Percentiles rank a stretch among this genome's conserved stretches.
phyloP scores from a whole-genome alignment of 2,329 filamentous ascomycete genomes.

The Eutypella sp. region DNA sequence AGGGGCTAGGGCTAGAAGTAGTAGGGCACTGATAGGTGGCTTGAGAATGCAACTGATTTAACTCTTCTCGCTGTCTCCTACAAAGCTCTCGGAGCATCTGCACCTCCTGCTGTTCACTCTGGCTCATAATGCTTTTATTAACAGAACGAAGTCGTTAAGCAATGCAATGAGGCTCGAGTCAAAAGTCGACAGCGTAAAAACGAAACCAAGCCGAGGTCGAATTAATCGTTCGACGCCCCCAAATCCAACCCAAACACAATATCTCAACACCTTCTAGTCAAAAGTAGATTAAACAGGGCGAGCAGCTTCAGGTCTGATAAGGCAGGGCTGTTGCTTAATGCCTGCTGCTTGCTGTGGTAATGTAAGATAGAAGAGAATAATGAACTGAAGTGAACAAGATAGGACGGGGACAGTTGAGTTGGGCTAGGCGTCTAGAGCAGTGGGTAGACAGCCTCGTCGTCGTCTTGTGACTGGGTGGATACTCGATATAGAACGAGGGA shows the following conservation, averaged over 20 bases:
- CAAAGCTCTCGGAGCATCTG: slow-evolving; percentile 23
- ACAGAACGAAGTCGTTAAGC: slow-evolving; percentile 7
- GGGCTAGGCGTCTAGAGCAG: too few species aligned
- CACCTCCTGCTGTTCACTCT: slow-evolving; percentile 17
- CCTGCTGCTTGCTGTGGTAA: too few species aligned
- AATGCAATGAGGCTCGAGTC: slow-evolving; percentile 9
- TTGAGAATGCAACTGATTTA: slow-evolving; percentile 20
- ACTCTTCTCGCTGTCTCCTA: slow-evolving; percentile 16
- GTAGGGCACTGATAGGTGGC: slow-evolving; percentile 17
- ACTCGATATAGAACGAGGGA: neutral
- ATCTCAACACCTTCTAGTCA: neutral
- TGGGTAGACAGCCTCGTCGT: slow-evolving; percentile 12
- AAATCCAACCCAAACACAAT: neutral
- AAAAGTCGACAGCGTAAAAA: slow-evolving; percentile 10
- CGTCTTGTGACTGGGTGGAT: slow-evolving; percentile 6
- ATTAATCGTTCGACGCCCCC: too few species aligned
- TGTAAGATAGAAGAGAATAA: neutral
- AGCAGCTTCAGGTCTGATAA: neutral
- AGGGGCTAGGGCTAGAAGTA: slow-evolving; percentile 15
- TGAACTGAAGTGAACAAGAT: too few species aligned
- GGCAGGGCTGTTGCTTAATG: neutral
- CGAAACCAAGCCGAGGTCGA: too few species aligned
- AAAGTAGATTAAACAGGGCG: neutral
- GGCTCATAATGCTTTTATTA: slow-evolving; percentile 19
- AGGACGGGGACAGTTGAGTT: too few species aligned